Conservation (phyloP, 768 basidiomycete species). For the Kwoniella sp. region DNA sequence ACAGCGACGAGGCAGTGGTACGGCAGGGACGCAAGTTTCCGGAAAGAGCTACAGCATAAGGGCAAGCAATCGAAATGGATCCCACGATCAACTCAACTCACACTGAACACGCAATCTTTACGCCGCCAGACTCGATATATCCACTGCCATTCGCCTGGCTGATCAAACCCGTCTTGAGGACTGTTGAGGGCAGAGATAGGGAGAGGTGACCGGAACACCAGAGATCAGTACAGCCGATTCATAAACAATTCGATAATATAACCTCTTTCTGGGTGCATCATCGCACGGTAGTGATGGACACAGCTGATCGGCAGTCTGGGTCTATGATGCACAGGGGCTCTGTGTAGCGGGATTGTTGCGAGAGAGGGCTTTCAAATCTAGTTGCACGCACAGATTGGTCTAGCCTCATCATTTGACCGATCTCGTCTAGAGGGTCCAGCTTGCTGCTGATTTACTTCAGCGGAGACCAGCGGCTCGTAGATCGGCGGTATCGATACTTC, state of each 20-base stretch:
- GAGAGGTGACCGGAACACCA: conserved; percentile 19
- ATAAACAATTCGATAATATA: too few relatives aligned
- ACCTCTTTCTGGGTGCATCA: too few relatives aligned
- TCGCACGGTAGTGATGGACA: too few relatives aligned
- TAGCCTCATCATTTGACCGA: conserved; percentile 66
- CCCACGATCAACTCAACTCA: conserved; percentile 59
- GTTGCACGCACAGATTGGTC: conserved; percentile 87
- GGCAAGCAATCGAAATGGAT: too few relatives aligned
- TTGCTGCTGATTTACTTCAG: conserved; percentile 18
- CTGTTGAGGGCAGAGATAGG: conserved; percentile 58
- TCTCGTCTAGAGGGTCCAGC: conserved; percentile 54
- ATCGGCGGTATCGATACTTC: conserved; percentile 74
- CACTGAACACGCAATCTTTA: conserved; percentile 97
- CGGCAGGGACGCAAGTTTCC: too few relatives aligned
- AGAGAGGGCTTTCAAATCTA: too few relatives aligned
- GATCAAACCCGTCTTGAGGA: conserved; percentile 85
- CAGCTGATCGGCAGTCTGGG: too few relatives aligned
- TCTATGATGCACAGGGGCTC: too few relatives aligned
- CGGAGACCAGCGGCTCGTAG: conserved; percentile 58
- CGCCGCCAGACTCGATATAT: conserved; percentile 88
- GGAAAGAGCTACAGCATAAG: too few relatives aligned
- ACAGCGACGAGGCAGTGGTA: too few relatives aligned
- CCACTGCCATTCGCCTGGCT: conserved; percentile 94
- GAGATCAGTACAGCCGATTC: conserved; percentile 12
- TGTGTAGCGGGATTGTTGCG: too few relatives aligned